Base-by-base conservation (phyloP, 1,284 basidiomycete species). In the Ustilago curta region DNA sequence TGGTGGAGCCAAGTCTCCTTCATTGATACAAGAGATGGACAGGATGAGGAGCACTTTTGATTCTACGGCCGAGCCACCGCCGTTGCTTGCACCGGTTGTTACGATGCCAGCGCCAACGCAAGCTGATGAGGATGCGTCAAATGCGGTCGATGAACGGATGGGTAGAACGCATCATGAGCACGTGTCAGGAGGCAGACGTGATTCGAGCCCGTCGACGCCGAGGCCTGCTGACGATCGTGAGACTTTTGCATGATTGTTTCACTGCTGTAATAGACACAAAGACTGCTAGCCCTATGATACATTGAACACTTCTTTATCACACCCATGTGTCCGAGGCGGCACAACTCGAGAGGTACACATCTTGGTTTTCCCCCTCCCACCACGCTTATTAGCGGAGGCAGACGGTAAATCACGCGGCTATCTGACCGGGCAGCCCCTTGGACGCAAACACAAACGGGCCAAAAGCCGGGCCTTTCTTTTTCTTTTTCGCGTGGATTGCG, bases 141-240 rank as follows among this genome's bases (percentile, higher is more conserved):
- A 19, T 21, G 49, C 2, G 1, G 27, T 25, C 21, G 45, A 47
- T 12, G 37, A 8, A 19, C 29, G 47, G 45, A 14, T 27, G 3
- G n/a, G 58, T 8, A 56, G 42, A 39, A 21, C 14, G 11, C 19
- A 37, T 12, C 42, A 48, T 32, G 45, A 14, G 8, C 35, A 40
- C 14, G 49, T 35, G n/a, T 39, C 14, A 9, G 53, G 53, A 8
- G 42, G 47, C 35, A 31, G 65, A 37, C 32, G 60, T 4, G 58
- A 60, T 27, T 65, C 68, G 1, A 70, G 68, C 21, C 61, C 68
- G 5, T 56, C 57, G 7, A 70, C 68, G 5, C 68, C 68, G 8
- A 49, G 62, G 14, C 68, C 68, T 31, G 62, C 68, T 8, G 68
- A 65, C 19, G 58, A 70, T 37, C 68, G 68, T n/a, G 61, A 70